Evolutionary conservation across 345 rosid genomes (phyloP).

Genomic region (Linum lewisii): DNA sequence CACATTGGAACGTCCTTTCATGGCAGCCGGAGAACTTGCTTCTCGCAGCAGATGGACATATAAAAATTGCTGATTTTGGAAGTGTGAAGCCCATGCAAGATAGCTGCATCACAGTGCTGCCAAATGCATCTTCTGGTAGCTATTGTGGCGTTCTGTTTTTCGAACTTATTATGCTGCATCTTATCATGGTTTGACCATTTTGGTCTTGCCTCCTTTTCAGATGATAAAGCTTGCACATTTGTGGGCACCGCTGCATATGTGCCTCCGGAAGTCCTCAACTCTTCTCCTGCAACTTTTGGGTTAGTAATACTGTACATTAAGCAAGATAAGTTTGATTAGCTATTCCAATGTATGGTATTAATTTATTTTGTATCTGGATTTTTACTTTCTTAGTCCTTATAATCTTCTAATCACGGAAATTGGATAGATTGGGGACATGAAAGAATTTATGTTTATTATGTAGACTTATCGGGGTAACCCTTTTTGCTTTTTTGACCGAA

Average conservation of each 20-base stretch:
- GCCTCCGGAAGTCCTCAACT: conserved; percentile 95
- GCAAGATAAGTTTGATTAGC: neutral
- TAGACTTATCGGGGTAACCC: conserved; percentile 11
- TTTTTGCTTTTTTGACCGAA: conserved; percentile 23
- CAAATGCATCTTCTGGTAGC: conserved; percentile 86
- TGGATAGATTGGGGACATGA: neutral
- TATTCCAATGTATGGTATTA: neutral
- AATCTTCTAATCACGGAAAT: too few relatives aligned
- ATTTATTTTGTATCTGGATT: too few relatives aligned
- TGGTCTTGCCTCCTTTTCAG: conserved; percentile 27
- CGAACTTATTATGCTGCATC: neutral
- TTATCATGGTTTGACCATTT: neutral
- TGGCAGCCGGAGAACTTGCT: conserved; percentile 94
- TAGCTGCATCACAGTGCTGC: conserved; percentile 81
- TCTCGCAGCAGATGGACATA: conserved; percentile 74
- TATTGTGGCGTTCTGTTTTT: neutral
- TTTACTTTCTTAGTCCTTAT: too few relatives aligned
- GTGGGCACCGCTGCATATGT: conserved; percentile 99
- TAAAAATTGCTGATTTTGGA: conserved; percentile 95
- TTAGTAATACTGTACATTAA: conserved; percentile 15
- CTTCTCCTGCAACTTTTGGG: conserved; percentile 99
- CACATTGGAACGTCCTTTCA: conserved; percentile 16
- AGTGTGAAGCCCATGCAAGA: conserved; percentile 98
- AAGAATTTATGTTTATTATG: neutral
- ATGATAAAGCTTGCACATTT: conserved; percentile 90